phyloP scores from a whole-genome alignment of 805 yeast genomes.

The Saccharomycopsis malanga region DNA sequence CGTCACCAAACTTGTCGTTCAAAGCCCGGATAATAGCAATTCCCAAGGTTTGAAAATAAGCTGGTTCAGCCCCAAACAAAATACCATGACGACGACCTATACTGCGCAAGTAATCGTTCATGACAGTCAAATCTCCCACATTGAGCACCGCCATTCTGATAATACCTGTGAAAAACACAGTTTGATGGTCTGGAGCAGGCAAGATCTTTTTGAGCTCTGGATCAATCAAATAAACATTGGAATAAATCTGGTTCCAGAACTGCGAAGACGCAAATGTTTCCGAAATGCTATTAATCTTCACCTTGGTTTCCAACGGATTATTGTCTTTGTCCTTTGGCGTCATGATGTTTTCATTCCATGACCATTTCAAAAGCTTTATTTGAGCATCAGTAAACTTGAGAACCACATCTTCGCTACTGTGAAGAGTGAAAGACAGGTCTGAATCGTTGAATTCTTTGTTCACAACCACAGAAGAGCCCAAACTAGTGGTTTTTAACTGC shows the following conservation, averaged over 20 bases:
- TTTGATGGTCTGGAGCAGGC: conserved; percentile 21
- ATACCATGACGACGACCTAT: conserved; percentile 23
- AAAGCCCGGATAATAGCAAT: conserved; percentile 21
- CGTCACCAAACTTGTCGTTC: conserved; percentile 21
- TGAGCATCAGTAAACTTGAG: conserved; percentile 17
- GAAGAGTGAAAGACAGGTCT: neutral
- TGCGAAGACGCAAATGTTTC: conserved; percentile 19
- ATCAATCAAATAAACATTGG: conserved; percentile 14
- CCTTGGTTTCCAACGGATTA: conserved; percentile 1
- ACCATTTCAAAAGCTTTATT: conserved; percentile 17
- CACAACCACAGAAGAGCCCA: conserved; percentile 9
- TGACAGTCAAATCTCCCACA: conserved; percentile 17
- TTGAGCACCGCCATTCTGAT: conserved; percentile 21
- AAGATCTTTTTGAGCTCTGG: conserved; percentile 17
- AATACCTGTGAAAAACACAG: conserved; percentile 22
- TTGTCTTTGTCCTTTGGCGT: conserved; percentile 8
- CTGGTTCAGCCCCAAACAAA: conserved; percentile 23
- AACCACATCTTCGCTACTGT: neutral
- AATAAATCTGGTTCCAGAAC: conserved; percentile 22
- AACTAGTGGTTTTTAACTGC: neutral
- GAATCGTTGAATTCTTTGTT: neutral
- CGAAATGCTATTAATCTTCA: conserved; percentile 13
- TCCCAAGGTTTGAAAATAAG: conserved; percentile 21
- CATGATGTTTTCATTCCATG: conserved; percentile 20
- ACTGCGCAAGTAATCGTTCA: conserved; percentile 20